Conservation (phyloP, 2,329 filamentous ascomycete species). For the Trichoderma sp. region DNA sequence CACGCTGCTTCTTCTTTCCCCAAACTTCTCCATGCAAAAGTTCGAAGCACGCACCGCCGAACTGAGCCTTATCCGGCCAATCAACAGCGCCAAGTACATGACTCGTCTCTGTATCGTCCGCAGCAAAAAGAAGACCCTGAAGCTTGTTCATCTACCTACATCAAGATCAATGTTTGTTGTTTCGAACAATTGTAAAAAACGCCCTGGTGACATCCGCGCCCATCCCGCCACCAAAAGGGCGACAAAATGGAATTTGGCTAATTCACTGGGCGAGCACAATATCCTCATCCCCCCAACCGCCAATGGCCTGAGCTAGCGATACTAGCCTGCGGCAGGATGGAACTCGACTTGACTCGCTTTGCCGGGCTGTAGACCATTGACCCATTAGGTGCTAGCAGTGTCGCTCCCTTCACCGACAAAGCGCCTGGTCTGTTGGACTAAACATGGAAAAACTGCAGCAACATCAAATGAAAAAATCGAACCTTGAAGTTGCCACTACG, state of each 20-base stretch:
- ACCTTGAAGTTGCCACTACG: neutral
- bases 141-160: neutral
- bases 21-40: neutral
- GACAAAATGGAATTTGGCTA: neutral
- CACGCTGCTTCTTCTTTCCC: neutral
- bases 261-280: neutral
- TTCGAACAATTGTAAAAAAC: neutral
- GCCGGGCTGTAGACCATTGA: neutral
- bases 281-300: neutral
- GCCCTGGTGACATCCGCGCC: neutral
- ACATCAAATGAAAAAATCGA: neutral
- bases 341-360: neutral
- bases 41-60: neutral
- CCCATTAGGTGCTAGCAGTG: neutral
- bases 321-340: neutral
- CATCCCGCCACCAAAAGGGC: neutral
- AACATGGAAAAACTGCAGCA: neutral
- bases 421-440: neutral
- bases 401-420: neutral
- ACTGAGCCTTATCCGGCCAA: neutral
- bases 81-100: neutral
- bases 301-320: neutral
- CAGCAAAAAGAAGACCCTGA: neutral
- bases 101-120: neutral
- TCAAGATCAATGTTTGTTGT: neutral